Conservation (phyloP, 1,139 yeast genomes). For the Taphrina deformans region DNA sequence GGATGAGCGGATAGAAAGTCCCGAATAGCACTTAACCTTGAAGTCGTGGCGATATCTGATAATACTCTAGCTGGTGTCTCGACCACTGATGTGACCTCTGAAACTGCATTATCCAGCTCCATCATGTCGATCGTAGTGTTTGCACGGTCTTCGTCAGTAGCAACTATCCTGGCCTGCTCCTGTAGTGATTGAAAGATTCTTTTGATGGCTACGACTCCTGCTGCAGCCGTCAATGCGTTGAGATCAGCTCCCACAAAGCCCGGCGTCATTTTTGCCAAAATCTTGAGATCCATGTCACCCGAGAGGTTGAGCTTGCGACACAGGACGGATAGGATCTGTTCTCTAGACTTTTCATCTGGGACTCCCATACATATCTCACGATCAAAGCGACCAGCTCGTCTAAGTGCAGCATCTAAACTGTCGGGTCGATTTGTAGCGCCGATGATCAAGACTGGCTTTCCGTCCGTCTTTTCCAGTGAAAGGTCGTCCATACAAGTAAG, state of each 20-base stretch:
- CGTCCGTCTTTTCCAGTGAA: constrained; percentile 80
- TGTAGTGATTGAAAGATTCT: constrained; percentile 59
- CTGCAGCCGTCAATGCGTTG: constrained; percentile 89
- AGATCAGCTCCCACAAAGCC: constrained; percentile 98
- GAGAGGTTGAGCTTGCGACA: constrained; percentile 59
- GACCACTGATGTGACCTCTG: not conserved
- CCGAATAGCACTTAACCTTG: constrained; percentile 56
- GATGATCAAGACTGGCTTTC: constrained; percentile 89
- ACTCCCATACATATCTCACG: constrained; percentile 90
- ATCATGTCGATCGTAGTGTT: not conserved
- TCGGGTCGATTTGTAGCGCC: constrained; percentile 99
- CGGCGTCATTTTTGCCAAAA: constrained; percentile 88
- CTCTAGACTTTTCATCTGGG: constrained; percentile 83
- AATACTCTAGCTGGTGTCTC: constrained; percentile 33
- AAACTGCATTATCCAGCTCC: not conserved
- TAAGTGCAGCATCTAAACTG: constrained; percentile 88
- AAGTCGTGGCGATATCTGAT: constrained; percentile 38
- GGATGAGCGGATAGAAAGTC: constrained; percentile 74
- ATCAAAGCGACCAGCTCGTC: constrained; percentile 97
- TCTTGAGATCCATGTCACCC: constrained; percentile 68
- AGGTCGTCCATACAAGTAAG: constrained; percentile 92
- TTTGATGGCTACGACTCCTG: constrained; percentile 92
- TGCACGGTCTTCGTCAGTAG: not conserved
- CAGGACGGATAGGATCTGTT: constrained; percentile 65
- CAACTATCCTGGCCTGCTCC: constrained; percentile 16